phyloP scores from a whole-genome alignment of 108 stramenopile genomes.

The Cyclotella atomus region DNA sequence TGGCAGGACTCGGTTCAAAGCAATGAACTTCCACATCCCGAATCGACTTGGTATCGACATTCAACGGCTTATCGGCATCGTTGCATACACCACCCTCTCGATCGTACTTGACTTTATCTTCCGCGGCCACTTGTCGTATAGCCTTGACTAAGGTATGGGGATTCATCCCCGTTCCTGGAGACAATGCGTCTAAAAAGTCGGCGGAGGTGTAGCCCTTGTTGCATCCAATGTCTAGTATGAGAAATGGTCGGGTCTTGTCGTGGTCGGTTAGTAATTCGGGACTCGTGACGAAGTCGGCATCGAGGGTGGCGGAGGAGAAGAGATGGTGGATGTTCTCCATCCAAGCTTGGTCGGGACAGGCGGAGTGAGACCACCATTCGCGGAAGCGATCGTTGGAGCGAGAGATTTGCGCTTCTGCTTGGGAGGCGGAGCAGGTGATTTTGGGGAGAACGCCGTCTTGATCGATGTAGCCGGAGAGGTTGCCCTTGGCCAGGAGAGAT shows the following conservation, averaged over 20 bases:
- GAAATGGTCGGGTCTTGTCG: slow-evolving; percentile 13
- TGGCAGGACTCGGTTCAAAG: slow-evolving; percentile 49
- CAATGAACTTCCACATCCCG: slow-evolving; percentile 37
- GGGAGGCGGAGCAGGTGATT: slow-evolving; percentile 24
- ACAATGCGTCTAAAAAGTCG: slow-evolving; percentile 39
- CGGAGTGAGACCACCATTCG: slow-evolving; percentile 50
- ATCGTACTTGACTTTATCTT: slow-evolving; percentile 28
- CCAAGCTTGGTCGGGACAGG: slow-evolving; percentile 48
- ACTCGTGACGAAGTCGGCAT: not conserved
- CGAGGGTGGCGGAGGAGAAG: not conserved
- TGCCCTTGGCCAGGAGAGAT: not conserved
- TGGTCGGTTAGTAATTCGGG: not conserved
- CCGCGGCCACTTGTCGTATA: slow-evolving; percentile 25
- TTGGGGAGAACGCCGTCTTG: slow-evolving; percentile 9
- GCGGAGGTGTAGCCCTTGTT: slow-evolving; percentile 53
- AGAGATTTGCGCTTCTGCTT: not conserved
- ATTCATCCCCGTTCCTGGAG: slow-evolving; percentile 37
- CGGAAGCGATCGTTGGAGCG: slow-evolving; percentile 25
- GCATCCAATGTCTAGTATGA: slow-evolving; percentile 44
- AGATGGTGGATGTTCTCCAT: slow-evolving; percentile 17
- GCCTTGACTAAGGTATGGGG: slow-evolving; percentile 21
- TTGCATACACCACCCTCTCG: slow-evolving; percentile 43
- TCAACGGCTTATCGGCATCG: slow-evolving; percentile 31
- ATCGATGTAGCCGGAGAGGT: not conserved
- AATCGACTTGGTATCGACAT: slow-evolving; percentile 5